phyloP scores from a whole-genome alignment of 2,329 filamentous ascomycete genomes.

The Orbilia quercus region DNA sequence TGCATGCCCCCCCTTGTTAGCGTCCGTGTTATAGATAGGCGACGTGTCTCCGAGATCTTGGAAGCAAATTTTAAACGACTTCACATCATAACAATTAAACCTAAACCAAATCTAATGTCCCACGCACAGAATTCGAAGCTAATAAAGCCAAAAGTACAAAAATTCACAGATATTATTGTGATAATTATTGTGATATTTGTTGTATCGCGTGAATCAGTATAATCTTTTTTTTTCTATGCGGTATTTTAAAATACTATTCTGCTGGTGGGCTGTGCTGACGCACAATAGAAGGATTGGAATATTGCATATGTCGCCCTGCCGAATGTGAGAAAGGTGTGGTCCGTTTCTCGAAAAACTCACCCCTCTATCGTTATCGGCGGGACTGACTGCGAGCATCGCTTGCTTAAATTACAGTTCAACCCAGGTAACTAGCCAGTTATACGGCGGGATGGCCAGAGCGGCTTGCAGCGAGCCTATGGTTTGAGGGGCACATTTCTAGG shows the following conservation, averaged over 20 bases:
- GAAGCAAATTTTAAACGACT: constrained; percentile 8
- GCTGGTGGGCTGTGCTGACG: constrained; percentile 54
- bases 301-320: constrained; percentile 15
- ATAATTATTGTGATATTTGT: too few relatives aligned
- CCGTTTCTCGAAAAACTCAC: background rate
- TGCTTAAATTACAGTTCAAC: constrained; percentile 39
- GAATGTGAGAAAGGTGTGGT: constrained; percentile 30
- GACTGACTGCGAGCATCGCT: constrained; percentile 34
- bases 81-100: background rate
- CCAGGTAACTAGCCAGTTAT: background rate
- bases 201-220: too few relatives aligned
- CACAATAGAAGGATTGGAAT: constrained; percentile 32
- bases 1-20: constrained; percentile 24
- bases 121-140: too few relatives aligned
- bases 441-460: constrained; percentile 5
- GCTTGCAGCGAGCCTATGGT: constrained; percentile 16
- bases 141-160: too few relatives aligned
- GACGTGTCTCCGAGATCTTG: constrained; percentile 55
- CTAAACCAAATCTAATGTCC: too few relatives aligned
- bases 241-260: constrained; percentile 42
- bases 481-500: constrained; percentile 14
- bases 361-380: constrained; percentile 20
- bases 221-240: constrained; percentile 56
- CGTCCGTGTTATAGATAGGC: constrained; percentile 41
- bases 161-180: constrained; percentile 31